Evolutionary conservation across 441 rosid species (phyloP).

Genomic region (Brassica hybrid): DNA sequence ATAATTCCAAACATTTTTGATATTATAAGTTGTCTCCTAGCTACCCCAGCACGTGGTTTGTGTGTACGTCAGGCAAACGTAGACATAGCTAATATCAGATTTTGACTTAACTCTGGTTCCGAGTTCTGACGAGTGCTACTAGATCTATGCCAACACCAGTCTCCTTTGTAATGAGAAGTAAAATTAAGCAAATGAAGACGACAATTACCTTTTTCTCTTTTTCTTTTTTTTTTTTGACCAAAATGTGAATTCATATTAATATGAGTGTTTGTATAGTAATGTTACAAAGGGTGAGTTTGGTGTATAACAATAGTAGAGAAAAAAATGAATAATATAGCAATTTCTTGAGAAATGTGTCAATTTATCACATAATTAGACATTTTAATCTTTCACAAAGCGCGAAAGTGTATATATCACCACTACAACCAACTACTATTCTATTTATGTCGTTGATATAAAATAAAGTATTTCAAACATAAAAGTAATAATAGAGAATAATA

Average conservation of each 20-base stretch:
- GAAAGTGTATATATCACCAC: neutral
- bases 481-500: too few species aligned
- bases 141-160: slow-evolving; percentile 7
- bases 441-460: neutral
- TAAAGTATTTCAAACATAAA: neutral
- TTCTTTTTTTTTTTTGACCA: too few species aligned
- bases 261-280: too few species aligned
- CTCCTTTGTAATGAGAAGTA: slow-evolving; percentile 6
- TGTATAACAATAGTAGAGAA: neutral
- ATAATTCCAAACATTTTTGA: neutral
- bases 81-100: slow-evolving; percentile 4
- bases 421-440: neutral
- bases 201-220: neutral
- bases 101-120: neutral
- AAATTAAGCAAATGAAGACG: neutral
- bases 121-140: neutral
- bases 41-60: neutral
- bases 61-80: slow-evolving; percentile 11
- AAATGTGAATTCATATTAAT: too few species aligned
- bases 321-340: too few species aligned
- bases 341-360: neutral
- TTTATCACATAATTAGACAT: neutral
- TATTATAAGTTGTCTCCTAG: neutral
- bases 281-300: neutral
- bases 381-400: neutral